These are phyloP conservation scores for Extremus antarcticus DNA, from an alignment of 495 filamentous ascomycete genomes.

Conservation along the genomic window DNA sequence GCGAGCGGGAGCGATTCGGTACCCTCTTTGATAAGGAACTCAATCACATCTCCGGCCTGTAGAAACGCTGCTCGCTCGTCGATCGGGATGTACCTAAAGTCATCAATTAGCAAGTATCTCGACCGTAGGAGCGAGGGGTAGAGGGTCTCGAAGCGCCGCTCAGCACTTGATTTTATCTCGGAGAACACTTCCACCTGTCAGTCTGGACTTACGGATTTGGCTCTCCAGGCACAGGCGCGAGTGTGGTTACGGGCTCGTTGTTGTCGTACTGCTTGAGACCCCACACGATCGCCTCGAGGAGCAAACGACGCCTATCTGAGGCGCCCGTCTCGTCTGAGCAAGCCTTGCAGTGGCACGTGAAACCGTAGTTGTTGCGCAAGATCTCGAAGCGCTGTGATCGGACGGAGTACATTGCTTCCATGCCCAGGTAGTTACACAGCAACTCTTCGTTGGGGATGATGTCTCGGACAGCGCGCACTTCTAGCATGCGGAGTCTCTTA, in stretches of 20 bases:
- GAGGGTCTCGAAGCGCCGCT: too few species aligned
- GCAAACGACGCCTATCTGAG: conserved; percentile 4
- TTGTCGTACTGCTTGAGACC: conserved; percentile 3
- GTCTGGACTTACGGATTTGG: too few species aligned
- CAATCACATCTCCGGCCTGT: conserved; percentile 9
- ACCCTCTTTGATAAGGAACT: conserved; percentile 5
- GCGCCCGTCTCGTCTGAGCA: conserved; percentile 7
- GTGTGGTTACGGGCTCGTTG: too few species aligned
- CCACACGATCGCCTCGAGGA: not conserved
- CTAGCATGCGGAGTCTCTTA: conserved; percentile 5
- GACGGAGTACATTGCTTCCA: not conserved
- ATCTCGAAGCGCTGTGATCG: conserved; percentile 1
- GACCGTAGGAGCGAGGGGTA: too few species aligned
- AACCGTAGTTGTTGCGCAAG: conserved; percentile 6
- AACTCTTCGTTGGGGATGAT: conserved; percentile 20
- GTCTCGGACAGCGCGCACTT: conserved; percentile 18
- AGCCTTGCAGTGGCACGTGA: conserved; percentile 12
- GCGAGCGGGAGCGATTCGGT: conserved; percentile 2
- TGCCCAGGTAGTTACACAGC: conserved; percentile 16
- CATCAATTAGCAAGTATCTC: too few species aligned
- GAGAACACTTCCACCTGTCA: too few species aligned
- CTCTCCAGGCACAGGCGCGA: too few species aligned
- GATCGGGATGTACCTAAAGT: conserved; percentile 6
- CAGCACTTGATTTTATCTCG: too few species aligned
- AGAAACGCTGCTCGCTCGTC: not conserved